A percentile compares a stretch with the other conserved stretches of the same genome.
These are phyloP conservation scores for Alternaria sp. DNA, from an alignment of 2,329 filamentous ascomycete genomes.

Conservation along the genomic window DNA sequence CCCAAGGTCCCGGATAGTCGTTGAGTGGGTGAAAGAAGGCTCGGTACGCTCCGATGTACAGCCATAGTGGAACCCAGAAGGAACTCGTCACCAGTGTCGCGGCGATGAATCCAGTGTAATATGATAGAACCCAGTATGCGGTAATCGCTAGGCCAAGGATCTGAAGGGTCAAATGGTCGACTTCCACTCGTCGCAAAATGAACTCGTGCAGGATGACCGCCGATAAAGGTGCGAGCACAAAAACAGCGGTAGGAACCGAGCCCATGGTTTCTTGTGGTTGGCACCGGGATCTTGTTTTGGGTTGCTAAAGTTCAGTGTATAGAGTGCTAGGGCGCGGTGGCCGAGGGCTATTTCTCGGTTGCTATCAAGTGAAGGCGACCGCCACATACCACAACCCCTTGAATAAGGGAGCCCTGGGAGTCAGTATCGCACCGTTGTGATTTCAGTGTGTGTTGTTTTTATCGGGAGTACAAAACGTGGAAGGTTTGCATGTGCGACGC, in stretches of 20 bases:
- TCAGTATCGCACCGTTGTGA: not conserved
- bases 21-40: slow-evolving; percentile 32
- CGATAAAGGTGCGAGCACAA: slow-evolving; percentile 13
- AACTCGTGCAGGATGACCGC: slow-evolving; percentile 20
- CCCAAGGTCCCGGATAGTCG: slow-evolving; percentile 27
- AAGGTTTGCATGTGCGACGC: slow-evolving; percentile 1
- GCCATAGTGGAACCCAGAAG: slow-evolving; percentile 27
- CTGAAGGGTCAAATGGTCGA: slow-evolving; percentile 22
- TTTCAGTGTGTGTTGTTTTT: not conserved
- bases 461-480: slow-evolving; percentile 12
- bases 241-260: slow-evolving; percentile 1
- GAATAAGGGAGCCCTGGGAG: not conserved
- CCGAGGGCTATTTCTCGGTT: not conserved
- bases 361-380: not conserved
- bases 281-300: not conserved
- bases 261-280: slow-evolving; percentile 7
- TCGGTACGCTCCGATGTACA: slow-evolving; percentile 31
- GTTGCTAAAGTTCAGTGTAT: not conserved
- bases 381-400: not conserved
- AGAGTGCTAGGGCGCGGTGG: not conserved
- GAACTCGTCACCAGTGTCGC: slow-evolving; percentile 13
- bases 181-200: slow-evolving; percentile 22
- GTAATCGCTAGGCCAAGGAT: slow-evolving; percentile 13
- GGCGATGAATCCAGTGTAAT: slow-evolving; percentile 10
- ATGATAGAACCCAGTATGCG: slow-evolving; percentile 15